Evolutionary conservation across 108 stramenopile species (phyloP), one percentile per base, ranked within the genome.

Genomic region (Skeletonema menzelii): DNA sequence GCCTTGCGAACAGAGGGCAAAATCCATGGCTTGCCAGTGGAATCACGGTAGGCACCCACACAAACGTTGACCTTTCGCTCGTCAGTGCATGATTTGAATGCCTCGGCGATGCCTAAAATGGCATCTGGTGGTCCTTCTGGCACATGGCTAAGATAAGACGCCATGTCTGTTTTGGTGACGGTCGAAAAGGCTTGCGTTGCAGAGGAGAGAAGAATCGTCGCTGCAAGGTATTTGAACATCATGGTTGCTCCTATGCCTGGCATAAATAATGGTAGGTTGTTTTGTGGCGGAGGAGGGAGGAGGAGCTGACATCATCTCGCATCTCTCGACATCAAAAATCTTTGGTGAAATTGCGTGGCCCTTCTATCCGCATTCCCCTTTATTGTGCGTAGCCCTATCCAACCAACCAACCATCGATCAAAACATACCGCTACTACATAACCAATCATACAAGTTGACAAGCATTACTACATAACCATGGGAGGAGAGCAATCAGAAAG

Each of bases 31-130:
- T 89, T 87, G 8, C 98, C 99, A 8, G 78, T 62, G 10, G 91
- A 88, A 59, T 93, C 96, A 27, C 99, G 95, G 79, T 96, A 98
- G 30, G 97, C 97, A 26, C 97, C 96, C 15, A 98, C 95, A 70
- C 96, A 95, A 14, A 98, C 85, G 80, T 95, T 97, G 56, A 96
- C 93, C 74, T 98, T 98, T 40, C 73, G 65, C 10, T 79, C 72
- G 72, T 93, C 90, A 5, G 85, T 75, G 75, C 92, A 95, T 40
- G 84, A 88, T 37, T 96, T 94, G 85, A 93, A 99, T 37, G 95
- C 93, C 62, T 98, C 97, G 22, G 90, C 94, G 56, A 98, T 90
- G 27, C 99, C 99, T 8, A 99, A 84, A 75, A 99, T 99, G 66
- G 97, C 91, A 76, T 99, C 99, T 15, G 99, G 91, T 8, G 97